Percentiles rank a stretch among this genome's conserved stretches.
These are phyloP conservation scores for Tetrapisispora taiwanensis DNA, from an alignment of 805 yeast genomes.

Conservation along the genomic window DNA sequence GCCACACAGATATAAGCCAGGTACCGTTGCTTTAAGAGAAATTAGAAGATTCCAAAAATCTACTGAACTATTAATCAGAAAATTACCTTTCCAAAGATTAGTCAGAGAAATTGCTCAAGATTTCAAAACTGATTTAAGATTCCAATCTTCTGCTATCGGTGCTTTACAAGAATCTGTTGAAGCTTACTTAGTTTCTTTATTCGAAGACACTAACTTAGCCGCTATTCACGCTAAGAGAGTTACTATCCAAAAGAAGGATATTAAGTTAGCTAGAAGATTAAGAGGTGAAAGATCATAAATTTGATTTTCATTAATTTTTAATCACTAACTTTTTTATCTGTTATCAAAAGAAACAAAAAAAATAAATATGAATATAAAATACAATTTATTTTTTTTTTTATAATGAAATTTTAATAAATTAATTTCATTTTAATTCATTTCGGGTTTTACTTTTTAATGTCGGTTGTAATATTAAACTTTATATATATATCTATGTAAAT, in stretches of 20 bases:
- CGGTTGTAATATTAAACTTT: slow-evolving; percentile 3
- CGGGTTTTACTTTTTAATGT: slow-evolving; percentile 3
- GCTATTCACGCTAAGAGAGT: slow-evolving; percentile 99
- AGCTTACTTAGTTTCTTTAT: slow-evolving; percentile 90
- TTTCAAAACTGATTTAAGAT: slow-evolving; percentile 84
- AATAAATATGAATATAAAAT: too few species aligned
- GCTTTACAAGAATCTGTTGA: slow-evolving; percentile 98
- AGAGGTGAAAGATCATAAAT: slow-evolving; percentile 85
- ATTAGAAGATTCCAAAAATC: slow-evolving; percentile 95
- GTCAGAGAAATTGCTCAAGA: slow-evolving; percentile 94
- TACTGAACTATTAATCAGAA: slow-evolving; percentile 87
- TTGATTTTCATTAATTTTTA: background rate
- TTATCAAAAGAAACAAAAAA: too few species aligned
- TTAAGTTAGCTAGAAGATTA: slow-evolving; percentile 94
- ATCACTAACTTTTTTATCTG: background rate
- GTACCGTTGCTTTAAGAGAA: slow-evolving; percentile 93
- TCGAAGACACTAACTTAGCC: slow-evolving; percentile 96
- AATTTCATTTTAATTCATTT: slow-evolving; percentile 1
- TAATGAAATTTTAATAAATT: background rate
- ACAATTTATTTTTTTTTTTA: background rate
- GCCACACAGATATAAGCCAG: slow-evolving; percentile 95
- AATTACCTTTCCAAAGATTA: slow-evolving; percentile 93
- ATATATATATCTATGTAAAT: background rate
- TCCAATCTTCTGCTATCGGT: slow-evolving; percentile 94
- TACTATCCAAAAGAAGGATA: slow-evolving; percentile 96